Base-by-base conservation (phyloP, 129 eudicot genomes). In the Chrysanthemum lavandulifolium region DNA sequence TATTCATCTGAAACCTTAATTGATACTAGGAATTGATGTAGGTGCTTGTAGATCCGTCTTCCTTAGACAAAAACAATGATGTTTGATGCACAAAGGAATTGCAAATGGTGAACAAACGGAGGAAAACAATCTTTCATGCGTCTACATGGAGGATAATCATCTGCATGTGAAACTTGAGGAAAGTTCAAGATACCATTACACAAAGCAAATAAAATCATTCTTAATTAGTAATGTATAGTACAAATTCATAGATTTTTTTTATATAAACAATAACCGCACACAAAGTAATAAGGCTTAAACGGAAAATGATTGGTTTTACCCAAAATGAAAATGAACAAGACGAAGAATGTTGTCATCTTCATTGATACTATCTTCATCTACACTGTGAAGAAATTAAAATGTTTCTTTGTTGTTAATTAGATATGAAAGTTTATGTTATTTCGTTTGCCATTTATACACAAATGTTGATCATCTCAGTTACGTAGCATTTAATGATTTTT, bases 101-200 rank as follows among this genome's bases (percentile, higher is more conserved):
- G 68, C 7, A n/a, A 36, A 3, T 15, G 6, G 3, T 2, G 25
- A 6, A n/a, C 52, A 64, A 36, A 2, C 0, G 2, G 5, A 3
- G 40, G 40, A 4, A 14, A 64, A 40, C 52, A 64, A 4, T 64
- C 68, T 31, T 36, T 36, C 8, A 14, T 6, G 4, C 14, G 36
- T 1, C 33, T n/a, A 36, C 68, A 64, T n/a, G 68, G 68, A 64
- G 68, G 52, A 40, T 64, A 64, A 36, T 64, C 52, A 64, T 64
- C 52, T 3, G 68, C 68, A 2, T 13, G 14, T 0, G 52, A n/a
- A 33, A 36, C 48, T 64, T 64, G 68, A 2, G 7, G 52, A 33
- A 64, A 64, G 13, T 36, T 64, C 13, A 36, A 0, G n/a, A 36
- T 5, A 64, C 29, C 68, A 4, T 33, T 25, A 64, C n/a, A 14